These are phyloP conservation scores for Nephelium lappaceum DNA, from an alignment of 345 rosid species.

Conservation along the genomic window DNA sequence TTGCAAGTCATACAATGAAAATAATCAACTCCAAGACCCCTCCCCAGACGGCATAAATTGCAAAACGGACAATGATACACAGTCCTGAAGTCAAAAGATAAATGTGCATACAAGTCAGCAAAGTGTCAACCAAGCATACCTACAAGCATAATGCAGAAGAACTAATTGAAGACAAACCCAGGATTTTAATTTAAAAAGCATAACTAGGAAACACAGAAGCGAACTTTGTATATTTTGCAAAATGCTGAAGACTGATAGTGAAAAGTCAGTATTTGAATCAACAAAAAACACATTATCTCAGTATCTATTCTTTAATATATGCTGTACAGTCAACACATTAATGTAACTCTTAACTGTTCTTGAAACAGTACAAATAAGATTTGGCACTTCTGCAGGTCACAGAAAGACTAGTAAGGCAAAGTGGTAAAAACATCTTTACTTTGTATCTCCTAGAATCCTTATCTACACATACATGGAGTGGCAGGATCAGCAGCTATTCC, in stretches of 20 bases:
- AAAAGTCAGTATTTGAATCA: not conserved
- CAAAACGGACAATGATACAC: constrained; percentile 93
- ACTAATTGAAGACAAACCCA: not conserved
- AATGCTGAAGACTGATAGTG: not conserved
- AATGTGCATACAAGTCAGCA: constrained; percentile 1
- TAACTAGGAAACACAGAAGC: not conserved
- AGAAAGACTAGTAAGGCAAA: not conserved
- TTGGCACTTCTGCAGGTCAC: not conserved
- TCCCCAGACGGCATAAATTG: constrained; percentile 91
- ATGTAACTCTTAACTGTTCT: not conserved
- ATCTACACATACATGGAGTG: not conserved
- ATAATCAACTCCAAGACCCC: constrained; percentile 83
- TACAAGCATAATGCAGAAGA: not conserved
- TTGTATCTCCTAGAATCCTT: not conserved
- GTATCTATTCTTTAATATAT: not conserved
- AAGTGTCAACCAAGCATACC: not conserved
- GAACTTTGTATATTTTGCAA: not conserved
- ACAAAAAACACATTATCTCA: not conserved
- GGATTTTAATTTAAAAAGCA: not conserved
- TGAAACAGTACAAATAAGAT: not conserved
- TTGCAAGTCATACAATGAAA: constrained; percentile 98
- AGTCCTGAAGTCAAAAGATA: constrained; percentile 45
- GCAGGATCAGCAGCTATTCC: not conserved
- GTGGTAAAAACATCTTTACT: not conserved
- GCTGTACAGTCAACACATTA: not conserved